Evolutionary conservation across 2,329 filamentous ascomycete genomes (phyloP).

Genomic region (Pseudocercospora fijiensis): DNA sequence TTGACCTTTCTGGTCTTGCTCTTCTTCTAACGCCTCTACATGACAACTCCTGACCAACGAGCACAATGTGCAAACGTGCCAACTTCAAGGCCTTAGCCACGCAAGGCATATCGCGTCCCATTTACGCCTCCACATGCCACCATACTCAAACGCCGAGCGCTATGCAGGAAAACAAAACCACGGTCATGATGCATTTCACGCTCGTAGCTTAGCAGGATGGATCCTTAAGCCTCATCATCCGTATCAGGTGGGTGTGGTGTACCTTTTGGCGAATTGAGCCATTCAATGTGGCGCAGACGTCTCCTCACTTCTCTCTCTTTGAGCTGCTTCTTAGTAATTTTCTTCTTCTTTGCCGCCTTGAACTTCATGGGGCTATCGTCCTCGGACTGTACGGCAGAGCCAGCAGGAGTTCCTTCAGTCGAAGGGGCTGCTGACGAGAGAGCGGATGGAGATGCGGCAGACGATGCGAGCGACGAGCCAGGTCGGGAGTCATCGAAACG

Average conservation of each 20-base stretch:
- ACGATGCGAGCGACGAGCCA: conserved; percentile 64
- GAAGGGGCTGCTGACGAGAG: conserved; percentile 35
- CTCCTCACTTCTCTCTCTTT: conserved; percentile 91
- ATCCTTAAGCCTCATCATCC: conserved; percentile 63
- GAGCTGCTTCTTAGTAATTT: conserved; percentile 93
- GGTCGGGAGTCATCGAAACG: conserved; percentile 83
- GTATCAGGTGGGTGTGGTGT: conserved; percentile 75
- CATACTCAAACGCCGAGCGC: background rate
- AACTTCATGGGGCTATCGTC: conserved; percentile 89
- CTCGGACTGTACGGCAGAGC: conserved; percentile 49
- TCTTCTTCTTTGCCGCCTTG: conserved; percentile 92
- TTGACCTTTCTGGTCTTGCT: background rate
- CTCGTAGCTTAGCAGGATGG: background rate
- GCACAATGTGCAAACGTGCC: background rate
- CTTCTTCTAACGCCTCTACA: background rate
- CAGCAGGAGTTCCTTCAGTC: conserved; percentile 37
- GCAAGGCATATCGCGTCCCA: background rate
- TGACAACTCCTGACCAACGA: background rate
- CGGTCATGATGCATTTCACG: background rate
- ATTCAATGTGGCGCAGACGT: conserved; percentile 76
- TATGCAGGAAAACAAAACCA: background rate
- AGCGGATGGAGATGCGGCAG: conserved; percentile 62
- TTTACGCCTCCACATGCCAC: background rate
- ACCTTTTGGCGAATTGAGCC: conserved; percentile 70
- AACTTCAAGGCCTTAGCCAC: background rate